phyloP scores from a whole-genome alignment of 2,329 filamentous ascomycete species.

The Fusarium caatingaense region DNA sequence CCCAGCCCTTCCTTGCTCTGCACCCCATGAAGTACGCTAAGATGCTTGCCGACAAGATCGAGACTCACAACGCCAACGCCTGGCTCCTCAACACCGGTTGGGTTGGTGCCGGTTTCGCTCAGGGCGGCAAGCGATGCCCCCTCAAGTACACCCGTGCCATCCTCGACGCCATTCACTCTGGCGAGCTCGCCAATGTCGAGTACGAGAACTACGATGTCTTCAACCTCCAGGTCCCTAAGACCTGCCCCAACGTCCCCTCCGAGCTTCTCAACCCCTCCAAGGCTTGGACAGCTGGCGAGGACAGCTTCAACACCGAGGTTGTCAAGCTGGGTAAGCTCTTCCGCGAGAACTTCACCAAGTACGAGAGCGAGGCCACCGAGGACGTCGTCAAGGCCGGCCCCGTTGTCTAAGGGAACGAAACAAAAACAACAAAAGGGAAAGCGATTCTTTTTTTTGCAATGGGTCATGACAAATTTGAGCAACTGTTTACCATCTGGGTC shows the following conservation, averaged over 20 bases:
- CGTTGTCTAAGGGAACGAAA: slow-evolving; percentile 45
- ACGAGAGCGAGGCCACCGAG: slow-evolving; percentile 82
- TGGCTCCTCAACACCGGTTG: slow-evolving; percentile 99
- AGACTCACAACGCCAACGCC: slow-evolving; percentile 92
- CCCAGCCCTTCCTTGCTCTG: slow-evolving; percentile 97
- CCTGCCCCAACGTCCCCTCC: slow-evolving; percentile 86
- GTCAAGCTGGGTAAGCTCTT: slow-evolving; percentile 91
- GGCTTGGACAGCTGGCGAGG: slow-evolving; percentile 85
- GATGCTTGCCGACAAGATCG: slow-evolving; percentile 99
- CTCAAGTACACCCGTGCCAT: slow-evolving; percentile 99
- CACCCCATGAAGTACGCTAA: slow-evolving; percentile 99
- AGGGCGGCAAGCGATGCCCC: slow-evolving; percentile 95
- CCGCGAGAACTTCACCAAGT: slow-evolving; percentile 98
- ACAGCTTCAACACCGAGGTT: slow-evolving; percentile 88
- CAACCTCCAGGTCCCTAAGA: slow-evolving; percentile 95
- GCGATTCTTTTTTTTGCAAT: slow-evolving; percentile 37
- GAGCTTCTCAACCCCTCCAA: slow-evolving; percentile 96
- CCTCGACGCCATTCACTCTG: slow-evolving; percentile 96
- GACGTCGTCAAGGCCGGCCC: slow-evolving; percentile 80
- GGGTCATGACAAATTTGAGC: slow-evolving; percentile 39
- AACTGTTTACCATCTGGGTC: slow-evolving; percentile 44
- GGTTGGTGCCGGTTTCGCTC: slow-evolving; percentile 91
- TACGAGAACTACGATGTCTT: slow-evolving; percentile 97
- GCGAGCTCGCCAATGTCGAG: slow-evolving; percentile 90
- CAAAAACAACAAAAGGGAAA: slow-evolving; percentile 31